A percentile compares a stretch with the other conserved stretches of the same genome.
phyloP scores from a whole-genome alignment of 192 early-diverging fungal genomes.

The Coemansia sp. region DNA sequence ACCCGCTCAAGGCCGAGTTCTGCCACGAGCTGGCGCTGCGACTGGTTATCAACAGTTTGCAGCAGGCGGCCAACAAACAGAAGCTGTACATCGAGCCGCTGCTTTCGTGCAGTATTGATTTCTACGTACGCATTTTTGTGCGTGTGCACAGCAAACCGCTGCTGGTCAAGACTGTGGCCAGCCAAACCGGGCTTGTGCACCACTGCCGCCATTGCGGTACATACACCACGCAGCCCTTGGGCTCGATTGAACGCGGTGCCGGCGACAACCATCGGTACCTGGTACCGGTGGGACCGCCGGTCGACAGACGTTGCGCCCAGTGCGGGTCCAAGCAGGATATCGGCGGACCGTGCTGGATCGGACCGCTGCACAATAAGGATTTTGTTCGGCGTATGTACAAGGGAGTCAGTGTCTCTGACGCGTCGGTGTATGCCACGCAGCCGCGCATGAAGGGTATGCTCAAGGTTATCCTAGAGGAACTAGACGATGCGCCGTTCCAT shows the following conservation, averaged over 20 bases:
- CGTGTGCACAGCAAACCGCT: constrained; percentile 74
- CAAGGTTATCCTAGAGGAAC: constrained; percentile 79
- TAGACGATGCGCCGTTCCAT: constrained; percentile 68
- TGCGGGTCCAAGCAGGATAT: constrained; percentile 74
- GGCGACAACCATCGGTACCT: constrained; percentile 64
- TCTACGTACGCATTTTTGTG: constrained; percentile 96
- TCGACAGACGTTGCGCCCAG: constrained; percentile 64
- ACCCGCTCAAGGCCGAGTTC: constrained; percentile 82
- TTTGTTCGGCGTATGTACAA: constrained; percentile 83
- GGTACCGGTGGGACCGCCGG: constrained; percentile 62
- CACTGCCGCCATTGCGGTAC: constrained; percentile 81
- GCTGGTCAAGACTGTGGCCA: constrained; percentile 75
- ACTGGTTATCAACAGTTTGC: constrained; percentile 79
- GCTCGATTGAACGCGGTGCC: constrained; percentile 57
- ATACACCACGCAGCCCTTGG: constrained; percentile 73
- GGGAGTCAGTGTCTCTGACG: constrained; percentile 61
- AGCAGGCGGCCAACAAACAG: constrained; percentile 82
- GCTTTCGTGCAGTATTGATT: constrained; percentile 93
- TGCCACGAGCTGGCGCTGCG: constrained; percentile 96
- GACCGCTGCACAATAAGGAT: constrained; percentile 75
- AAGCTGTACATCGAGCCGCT: constrained; percentile 84
- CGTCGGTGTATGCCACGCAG: constrained; percentile 72
- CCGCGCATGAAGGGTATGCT: constrained; percentile 95
- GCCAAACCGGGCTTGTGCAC: constrained; percentile 81
- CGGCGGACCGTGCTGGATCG: constrained; percentile 92